Base-by-base conservation (phyloP, 169 alveolate species). In the Prorocentrum cordatum region DNA sequence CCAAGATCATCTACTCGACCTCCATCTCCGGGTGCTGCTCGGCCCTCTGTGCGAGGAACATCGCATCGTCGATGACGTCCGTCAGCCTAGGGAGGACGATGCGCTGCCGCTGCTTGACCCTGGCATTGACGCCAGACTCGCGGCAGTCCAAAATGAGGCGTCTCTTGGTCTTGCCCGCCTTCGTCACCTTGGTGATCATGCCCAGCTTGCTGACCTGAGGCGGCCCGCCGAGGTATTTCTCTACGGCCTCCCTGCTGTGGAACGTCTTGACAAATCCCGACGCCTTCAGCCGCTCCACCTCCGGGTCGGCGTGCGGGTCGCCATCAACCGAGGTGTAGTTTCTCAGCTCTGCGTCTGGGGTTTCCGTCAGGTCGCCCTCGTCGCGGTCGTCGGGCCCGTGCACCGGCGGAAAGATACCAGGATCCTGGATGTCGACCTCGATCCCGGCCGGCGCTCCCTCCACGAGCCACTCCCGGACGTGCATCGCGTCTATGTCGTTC, bases 111-210 rank as follows among this genome's bases (percentile, higher is more conserved):
- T 31, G 50, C n/a, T 1, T 9, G 2, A 68, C 71, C 39, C 1
- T 10, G 0, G 16, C 3, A 18, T 75, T 75, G 61, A 61, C 61
- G 1, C 38, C 61, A 9, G 39, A 20, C 45, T 59, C 87, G 31
- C 39, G 61, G 38, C 87, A 77, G 7, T 77, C 87, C 42, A 59
- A n/a, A 0, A 77, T 77, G 45, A 59, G 75, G 16, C 87, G 6
- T 0, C 87, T 72, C n/a, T 77, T 77, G 45, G 26, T 16, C 9
- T 29, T 33, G 73, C 73, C 87, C 4, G 54, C 87, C 42, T 61
- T 75, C 39, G 22, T 71, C n/a, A n/a, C n/a, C 29, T 77, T 77
- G n/a, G 75, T 77, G 35, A 77, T 62, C 87, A 77, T 59, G 3
- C 73, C 87, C 7, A 77, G 42, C 26, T 77, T 77, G 1, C 75